Conservation (phyloP, 179 eudicot genomes). For the Pouteria campechiana region DNA sequence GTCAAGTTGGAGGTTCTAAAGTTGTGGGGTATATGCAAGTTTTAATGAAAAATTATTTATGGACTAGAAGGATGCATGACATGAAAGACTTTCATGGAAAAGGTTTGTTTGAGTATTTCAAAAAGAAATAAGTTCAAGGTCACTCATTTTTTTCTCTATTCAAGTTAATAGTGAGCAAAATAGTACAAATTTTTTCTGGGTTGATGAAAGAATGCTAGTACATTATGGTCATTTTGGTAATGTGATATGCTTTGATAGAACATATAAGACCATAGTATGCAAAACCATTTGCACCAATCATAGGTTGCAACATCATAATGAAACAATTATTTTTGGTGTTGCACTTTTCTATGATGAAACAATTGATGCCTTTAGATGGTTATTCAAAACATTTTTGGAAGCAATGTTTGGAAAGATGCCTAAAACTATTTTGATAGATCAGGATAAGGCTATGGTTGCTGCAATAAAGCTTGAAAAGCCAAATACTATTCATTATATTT, state of each 20-base stretch:
- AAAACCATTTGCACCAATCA: constrained; percentile 6
- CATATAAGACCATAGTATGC: constrained; percentile 5
- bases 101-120: constrained; percentile 12
- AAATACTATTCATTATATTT: constrained; percentile 8
- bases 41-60: constrained; percentile 3
- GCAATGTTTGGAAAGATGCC: constrained; percentile 14
- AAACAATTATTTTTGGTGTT: constrained; percentile 13
- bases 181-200: constrained; percentile 14
- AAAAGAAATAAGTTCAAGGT: constrained; percentile 8
- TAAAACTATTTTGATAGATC: constrained; percentile 9
- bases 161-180: constrained; percentile 13
- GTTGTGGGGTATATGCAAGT: no score
- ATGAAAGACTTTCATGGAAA: constrained; percentile 11
- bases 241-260: constrained; percentile 12
- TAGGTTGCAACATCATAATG: constrained; percentile 14
- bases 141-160: constrained; percentile 10
- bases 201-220: constrained; percentile 11
- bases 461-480: constrained; percentile 7
- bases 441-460: constrained; percentile 9
- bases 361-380: constrained; percentile 11
- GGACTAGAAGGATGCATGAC: constrained; percentile 2
- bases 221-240: constrained; percentile 12
- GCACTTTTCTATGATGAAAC: constrained; percentile 17
- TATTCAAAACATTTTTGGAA: constrained; percentile 9
- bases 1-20: no score